Base-by-base conservation (phyloP, 169 alveolate species). In the Ichthyophthirius multifiliis region DNA sequence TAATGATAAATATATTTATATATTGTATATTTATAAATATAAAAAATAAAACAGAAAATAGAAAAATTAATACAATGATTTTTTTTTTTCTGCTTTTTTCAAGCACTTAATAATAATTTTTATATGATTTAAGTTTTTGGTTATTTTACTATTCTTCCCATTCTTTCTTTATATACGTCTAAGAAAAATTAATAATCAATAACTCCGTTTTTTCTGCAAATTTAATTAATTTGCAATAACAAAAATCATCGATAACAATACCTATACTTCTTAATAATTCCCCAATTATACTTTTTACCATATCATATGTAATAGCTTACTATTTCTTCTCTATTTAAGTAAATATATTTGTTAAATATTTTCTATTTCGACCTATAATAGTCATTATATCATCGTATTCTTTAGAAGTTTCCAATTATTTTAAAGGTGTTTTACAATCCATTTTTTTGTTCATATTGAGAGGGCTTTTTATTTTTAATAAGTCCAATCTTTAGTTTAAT, bases 121-220 rank as follows among this genome's bases (percentile, higher is more conserved):
- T n/a, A n/a, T n/a, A n/a, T n/a, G n/a, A n/a, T n/a, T n/a, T n/a
- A n/a, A n/a, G n/a, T n/a, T n/a, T n/a, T n/a, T n/a, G n/a, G n/a
- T n/a, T n/a, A n/a, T n/a, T n/a, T n/a, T n/a, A n/a, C n/a, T n/a
- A n/a, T n/a, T n/a, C n/a, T n/a, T n/a, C n/a, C n/a, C n/a, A 81
- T 31, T 39, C 90, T 84, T 77, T 74, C 83, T 39, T 88, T 88
- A 62, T 83, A 84, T 5, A 88, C 90, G 31, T 88, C 90, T 20
- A 88, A 83, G 9, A 88, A 45, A 62, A 81, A 63, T 55, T 78
- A 75, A 47, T 88, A 88, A 74, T 88, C 90, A 16, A 83, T 79
- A 6, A 64, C 46, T 7, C 86, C 87, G 30, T 82, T 77, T 27
- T 77, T 74, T 83, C 86, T 13, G 89, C 86, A 44, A 83, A 84